Evolutionary conservation across 225 moss, liverwort and hornwort species (phyloP), one percentile per base, ranked within the genome.

Genomic region (Pleurozium schreberi): DNA sequence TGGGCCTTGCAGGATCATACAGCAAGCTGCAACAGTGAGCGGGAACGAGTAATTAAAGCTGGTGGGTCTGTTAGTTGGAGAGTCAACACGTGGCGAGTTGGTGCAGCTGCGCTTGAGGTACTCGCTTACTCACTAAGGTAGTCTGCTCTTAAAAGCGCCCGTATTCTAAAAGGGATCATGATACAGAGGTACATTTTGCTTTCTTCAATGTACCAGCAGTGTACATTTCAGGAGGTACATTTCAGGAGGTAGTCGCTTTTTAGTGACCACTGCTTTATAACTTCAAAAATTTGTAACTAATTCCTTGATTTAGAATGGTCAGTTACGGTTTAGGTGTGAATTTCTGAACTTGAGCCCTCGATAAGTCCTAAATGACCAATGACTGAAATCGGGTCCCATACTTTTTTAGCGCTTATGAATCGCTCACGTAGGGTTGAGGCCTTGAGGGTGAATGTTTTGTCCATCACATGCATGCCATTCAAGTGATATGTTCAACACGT

Each of bases 51-150:
- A 36, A 83, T 90, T 5, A 90, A 88, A 88, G 94, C 94, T 53
- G 95, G 95, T 33, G 95, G 95, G 18, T 91, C 85, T 40, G 94
- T 95, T 5, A 93, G 88, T 86, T 95, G 95, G 95, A 89, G 92
- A 59, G 91, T 95, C 33, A 92, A 94, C 34, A 94, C 94, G 42
- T 95, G 95, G 95, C 91, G 95, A 84, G 95, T 95, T 79, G 95
- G 95, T 89, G 82, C 89, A 82, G 94, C 95, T 75, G 95, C 94
- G 58, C 84, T 95, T 84, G 94, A 95, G 95, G 95, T 95, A 88
- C 69, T 53, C 12, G 9, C 42, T 4, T 59, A 28, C 30, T 80
- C 75, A 42, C 34, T 65, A 58, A n/a, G n/a, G n/a, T n/a, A n/a
- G n/a, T n/a, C n/a, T n/a, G n/a, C n/a, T n/a, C n/a, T n/a, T n/a